Evolutionary conservation across 306 rosid species (phyloP).

Genomic region (Vicia sativa): DNA sequence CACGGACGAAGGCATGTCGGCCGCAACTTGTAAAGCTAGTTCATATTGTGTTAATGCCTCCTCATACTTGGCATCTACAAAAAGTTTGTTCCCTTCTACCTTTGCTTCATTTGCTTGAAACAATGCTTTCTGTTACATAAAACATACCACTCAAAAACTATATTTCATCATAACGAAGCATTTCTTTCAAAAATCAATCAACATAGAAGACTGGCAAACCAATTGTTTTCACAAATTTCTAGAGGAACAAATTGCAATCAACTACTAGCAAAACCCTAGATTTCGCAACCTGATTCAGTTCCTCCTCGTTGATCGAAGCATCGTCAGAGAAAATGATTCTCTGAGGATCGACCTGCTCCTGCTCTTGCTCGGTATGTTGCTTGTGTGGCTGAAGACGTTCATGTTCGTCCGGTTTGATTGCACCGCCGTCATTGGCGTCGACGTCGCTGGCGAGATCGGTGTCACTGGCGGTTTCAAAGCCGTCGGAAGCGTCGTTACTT

Average conservation of each 20-base stretch:
- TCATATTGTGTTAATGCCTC: conserved; percentile 77
- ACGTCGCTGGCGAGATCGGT: conserved; percentile 37
- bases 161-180: not conserved
- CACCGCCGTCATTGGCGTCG: conserved; percentile 7
- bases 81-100: conserved; percentile 74
- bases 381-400: not conserved
- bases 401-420: not conserved
- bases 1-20: conserved; percentile 67
- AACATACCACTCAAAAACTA: conserved; percentile 7
- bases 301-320: conserved; percentile 38
- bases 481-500: conserved; percentile 41
- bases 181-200: conserved; percentile 6
- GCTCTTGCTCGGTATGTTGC: conserved; percentile 9
- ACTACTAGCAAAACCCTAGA: conserved; percentile 20
- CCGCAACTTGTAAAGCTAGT: conserved; percentile 63
- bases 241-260: not conserved
- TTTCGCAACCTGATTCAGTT: conserved; percentile 34
- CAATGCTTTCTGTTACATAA: conserved; percentile 61
- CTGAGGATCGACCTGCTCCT: conserved; percentile 26
- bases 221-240: not conserved
- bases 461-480: conserved; percentile 57
- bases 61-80: conserved; percentile 66
- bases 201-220: not conserved
- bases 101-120: conserved; percentile 78
- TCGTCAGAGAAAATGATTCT: conserved; percentile 31